Base-by-base conservation (phyloP, 768 basidiomycete species). In the Lactifluus subvellereus region DNA sequence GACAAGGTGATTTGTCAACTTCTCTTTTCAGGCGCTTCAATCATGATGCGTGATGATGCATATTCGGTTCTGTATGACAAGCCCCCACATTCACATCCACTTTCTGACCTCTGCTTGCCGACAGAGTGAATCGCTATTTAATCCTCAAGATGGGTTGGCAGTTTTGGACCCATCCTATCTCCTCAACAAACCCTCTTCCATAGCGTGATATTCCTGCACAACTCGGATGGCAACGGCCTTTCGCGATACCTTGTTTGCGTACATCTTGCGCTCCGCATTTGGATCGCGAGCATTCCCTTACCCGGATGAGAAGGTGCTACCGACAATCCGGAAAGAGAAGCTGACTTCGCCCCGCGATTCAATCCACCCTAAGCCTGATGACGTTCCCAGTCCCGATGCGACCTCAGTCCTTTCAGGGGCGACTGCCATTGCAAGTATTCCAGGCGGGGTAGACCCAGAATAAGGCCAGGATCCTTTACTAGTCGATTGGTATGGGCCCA, bases 171-270 rank as follows among this genome's bases (percentile, higher is more conserved):
- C 62, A 55, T 64, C 14, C 3, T n/a, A 35, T 53, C 51, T 49
- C 14, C n/a, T 37, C 55, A 56, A 27, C 43, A 35, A 33, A 8
- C 16, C 16, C 37, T n/a, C n/a, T 22, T 33, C 37, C 32, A 22
- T 38, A n/a, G 22, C 2, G 18, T 5, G 18, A 43, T 6, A 1
- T 16, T 9, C 50, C 8, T 38, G 22, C 35, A 35, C 6, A 22
- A 13, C 47, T 22, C 47, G 47, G 30, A 66, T 66, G 62, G 18
- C 66, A 22, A 60, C 69, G 8, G 61, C 71, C 2, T 64, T 75
- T 37, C 71, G 68, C 53, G 73, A 74, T 61, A 70, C 73, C 2
- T 64, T 71, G 30, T 60, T 72, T 57, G 73, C 73, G n/a, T 70
- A 74, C 59, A 53, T 69, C 42, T 61, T 75, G 58, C 72, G 74